Evolutionary conservation across 371 early-diverging fungal genomes (phyloP), one percentile per base, ranked within the genome.

Genomic region (Apophysomyces variabilis): DNA sequence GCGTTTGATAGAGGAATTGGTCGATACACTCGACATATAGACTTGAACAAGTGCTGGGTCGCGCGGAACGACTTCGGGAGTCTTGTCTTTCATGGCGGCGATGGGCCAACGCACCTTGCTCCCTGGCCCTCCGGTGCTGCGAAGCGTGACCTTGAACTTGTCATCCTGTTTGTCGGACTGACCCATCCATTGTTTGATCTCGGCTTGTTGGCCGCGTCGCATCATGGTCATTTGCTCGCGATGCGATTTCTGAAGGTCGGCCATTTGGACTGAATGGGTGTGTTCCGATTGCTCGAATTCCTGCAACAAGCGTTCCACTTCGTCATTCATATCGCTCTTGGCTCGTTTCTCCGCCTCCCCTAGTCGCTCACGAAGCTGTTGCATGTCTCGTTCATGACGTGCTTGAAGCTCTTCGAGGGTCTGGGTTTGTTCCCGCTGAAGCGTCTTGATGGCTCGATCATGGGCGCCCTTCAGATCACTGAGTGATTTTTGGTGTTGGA

Each of bases 221-320:
- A 83, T 78, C 5, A 61, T 66, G 1, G 78, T 72, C 7, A 79
- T 59, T 60, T 79, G 78, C 13, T 78, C 70, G 18, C 74, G 68
- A 58, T 83, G 76, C 0, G 80, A 77, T 46, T 75, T 66, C 35
- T 78, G 72, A 14, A 83, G 35, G 39, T 60, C 18, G 38, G 78
- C 83, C 11, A 83, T 39, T 58, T 83, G 71, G 3, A 74, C 64
- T 0, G 78, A 70, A 56, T 83, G 83, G 12, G 65, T 71, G 59
- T 83, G 80, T n/a, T 83, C 78, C 0, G 80, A 78, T 50, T 83
- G 80, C 44, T 83, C 83, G 69, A 83, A 83, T 43, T 83, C 83
- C 14, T 73, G 75, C 38, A 83, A 37, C 3, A 83, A 68, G 35
- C 72, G 71, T 56, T 79, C 78, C 13, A 83, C 72, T 54, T 83